phyloP scores from a whole-genome alignment of 768 basidiomycete genomes.

The Trametes cinnabarina region DNA sequence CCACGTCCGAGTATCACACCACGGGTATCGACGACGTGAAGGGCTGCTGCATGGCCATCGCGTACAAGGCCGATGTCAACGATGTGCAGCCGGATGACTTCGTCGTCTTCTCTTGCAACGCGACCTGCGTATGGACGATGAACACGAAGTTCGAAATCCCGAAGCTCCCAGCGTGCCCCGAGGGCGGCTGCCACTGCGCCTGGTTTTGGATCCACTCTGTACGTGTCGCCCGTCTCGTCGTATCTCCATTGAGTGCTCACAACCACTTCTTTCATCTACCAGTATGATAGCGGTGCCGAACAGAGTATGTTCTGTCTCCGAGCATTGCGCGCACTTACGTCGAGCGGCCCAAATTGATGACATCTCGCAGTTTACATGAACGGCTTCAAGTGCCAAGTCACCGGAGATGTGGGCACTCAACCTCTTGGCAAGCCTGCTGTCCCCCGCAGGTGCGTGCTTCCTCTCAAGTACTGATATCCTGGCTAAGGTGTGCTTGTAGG shows the following conservation, averaged over 20 bases:
- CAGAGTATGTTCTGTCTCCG: slow-evolving; percentile 32
- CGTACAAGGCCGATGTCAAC: slow-evolving; percentile 39
- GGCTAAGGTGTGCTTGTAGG: not conserved
- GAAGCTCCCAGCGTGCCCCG: slow-evolving; percentile 42
- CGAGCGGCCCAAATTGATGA: not conserved
- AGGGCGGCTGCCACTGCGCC: slow-evolving; percentile 44
- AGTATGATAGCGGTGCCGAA: slow-evolving; percentile 34
- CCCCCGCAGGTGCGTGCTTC: slow-evolving; percentile 28
- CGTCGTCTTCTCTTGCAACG: slow-evolving; percentile 42
- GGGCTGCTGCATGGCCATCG: slow-evolving; percentile 43
- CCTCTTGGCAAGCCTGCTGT: slow-evolving; percentile 33
- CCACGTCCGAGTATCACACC: slow-evolving; percentile 30
- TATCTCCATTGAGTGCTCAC: not conserved
- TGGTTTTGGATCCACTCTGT: slow-evolving; percentile 42
- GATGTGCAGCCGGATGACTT: slow-evolving; percentile 42
- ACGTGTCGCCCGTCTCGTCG: not conserved
- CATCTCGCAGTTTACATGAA: slow-evolving; percentile 35
- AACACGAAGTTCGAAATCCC: slow-evolving; percentile 44
- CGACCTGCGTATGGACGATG: slow-evolving; percentile 42
- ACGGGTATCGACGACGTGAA: slow-evolving; percentile 30
- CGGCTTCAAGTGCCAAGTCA: slow-evolving; percentile 41
- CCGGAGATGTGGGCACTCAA: slow-evolving; percentile 28
- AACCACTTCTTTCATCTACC: not conserved
- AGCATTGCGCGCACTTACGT: not conserved
- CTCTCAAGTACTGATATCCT: not conserved